A percentile compares a stretch with the other conserved stretches of the same genome.
These are phyloP conservation scores for Rosa rugosa DNA, from an alignment of 306 rosid genomes.

Conservation along the genomic window DNA sequence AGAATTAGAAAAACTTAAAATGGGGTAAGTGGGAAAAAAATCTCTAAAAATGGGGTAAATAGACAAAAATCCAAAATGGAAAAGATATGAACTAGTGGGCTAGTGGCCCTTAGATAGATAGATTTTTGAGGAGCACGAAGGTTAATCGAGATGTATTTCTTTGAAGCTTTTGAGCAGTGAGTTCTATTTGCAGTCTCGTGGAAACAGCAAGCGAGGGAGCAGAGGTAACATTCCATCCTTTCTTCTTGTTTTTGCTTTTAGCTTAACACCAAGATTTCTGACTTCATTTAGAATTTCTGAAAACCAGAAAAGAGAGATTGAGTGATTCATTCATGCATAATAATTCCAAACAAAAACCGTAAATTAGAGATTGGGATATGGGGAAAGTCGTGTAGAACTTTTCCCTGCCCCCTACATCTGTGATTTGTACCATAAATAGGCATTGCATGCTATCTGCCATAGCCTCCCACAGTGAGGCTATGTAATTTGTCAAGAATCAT, in stretches of 20 bases:
- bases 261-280: not conserved
- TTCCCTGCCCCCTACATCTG: not conserved
- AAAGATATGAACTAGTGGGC: too few relatives aligned
- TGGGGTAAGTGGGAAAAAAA: too few relatives aligned
- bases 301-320: not conserved
- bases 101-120: too few relatives aligned
- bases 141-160: too few relatives aligned
- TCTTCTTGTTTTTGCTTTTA: not conserved
- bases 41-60: too few relatives aligned
- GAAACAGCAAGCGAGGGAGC: not conserved
- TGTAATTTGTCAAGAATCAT: not conserved
- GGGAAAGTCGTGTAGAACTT: not conserved
- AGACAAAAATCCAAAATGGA: too few relatives aligned
- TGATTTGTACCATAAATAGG: not conserved
- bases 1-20: too few relatives aligned
- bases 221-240: not conserved
- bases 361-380: not conserved
- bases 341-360: not conserved
- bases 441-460: not conserved
- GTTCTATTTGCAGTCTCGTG: not conserved
- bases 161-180: not conserved
- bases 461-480: not conserved
- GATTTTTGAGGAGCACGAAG: too few relatives aligned
- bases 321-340: not conserved
- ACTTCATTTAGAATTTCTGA: not conserved